These are phyloP conservation scores for Cyclotella sp. DNA, from an alignment of 108 stramenopile species.

Conservation along the genomic window DNA sequence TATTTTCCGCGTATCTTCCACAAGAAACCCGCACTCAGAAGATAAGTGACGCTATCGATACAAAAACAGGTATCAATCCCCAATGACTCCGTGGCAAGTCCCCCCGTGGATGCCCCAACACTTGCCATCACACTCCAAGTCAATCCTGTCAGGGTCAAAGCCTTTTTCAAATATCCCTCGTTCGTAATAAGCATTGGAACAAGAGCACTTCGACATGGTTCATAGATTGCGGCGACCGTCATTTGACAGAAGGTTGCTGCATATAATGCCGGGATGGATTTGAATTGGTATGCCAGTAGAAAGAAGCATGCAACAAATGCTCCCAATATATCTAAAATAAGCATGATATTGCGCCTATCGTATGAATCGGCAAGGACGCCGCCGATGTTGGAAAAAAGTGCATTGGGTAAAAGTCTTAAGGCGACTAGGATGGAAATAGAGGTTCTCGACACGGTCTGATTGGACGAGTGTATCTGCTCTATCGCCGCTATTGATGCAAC, in stretches of 20 bases:
- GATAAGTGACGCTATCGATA: slow-evolving; percentile 57
- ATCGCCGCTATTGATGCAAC: slow-evolving; percentile 45
- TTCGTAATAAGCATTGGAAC: slow-evolving; percentile 62
- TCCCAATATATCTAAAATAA: slow-evolving; percentile 62
- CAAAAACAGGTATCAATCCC: slow-evolving; percentile 68
- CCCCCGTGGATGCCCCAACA: slow-evolving; percentile 64
- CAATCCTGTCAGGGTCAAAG: slow-evolving; percentile 65
- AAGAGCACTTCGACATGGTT: slow-evolving; percentile 59
- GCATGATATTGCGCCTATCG: slow-evolving; percentile 68
- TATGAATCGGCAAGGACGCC: slow-evolving; percentile 70
- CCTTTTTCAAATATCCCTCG: slow-evolving; percentile 67
- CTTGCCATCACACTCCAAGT: slow-evolving; percentile 69
- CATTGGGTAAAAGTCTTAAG: slow-evolving; percentile 67
- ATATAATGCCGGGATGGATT: slow-evolving; percentile 62
- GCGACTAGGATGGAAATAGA: slow-evolving; percentile 67
- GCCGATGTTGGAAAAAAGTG: slow-evolving; percentile 63
- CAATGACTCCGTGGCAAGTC: slow-evolving; percentile 49
- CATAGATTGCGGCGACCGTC: slow-evolving; percentile 65
- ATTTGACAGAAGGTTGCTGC: slow-evolving; percentile 62
- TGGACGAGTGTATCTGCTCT: slow-evolving; percentile 38
- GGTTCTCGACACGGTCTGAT: slow-evolving; percentile 38
- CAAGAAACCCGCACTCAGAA: slow-evolving; percentile 56
- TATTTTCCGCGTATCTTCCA: slow-evolving; percentile 44
- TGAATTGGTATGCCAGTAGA: slow-evolving; percentile 48
- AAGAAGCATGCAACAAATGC: slow-evolving; percentile 52